Evolutionary conservation across 1,284 basidiomycete species (phyloP), one percentile per base, ranked within the genome.

Genomic region (Apiotrichum gamsii): DNA sequence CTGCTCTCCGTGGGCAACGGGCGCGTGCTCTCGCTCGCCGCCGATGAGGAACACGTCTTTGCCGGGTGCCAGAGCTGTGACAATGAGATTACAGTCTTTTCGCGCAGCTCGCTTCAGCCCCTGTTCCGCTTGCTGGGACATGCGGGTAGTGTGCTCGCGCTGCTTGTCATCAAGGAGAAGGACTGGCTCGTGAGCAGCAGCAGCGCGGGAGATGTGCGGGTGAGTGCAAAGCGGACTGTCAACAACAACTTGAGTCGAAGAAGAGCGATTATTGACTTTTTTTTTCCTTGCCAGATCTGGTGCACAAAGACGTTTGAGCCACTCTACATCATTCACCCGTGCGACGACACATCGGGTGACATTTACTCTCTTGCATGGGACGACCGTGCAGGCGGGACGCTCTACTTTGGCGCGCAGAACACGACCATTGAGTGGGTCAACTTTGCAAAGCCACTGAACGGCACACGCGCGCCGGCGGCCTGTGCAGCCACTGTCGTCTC

Each of bases 301-400:
- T 86, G 82, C 38, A 87, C 88, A 0, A 72, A 75, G 4, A 82
- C 80, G 0, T 78, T 94, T 14, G 70, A 76, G 13, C 81, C 82
- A 4, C 72, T 95, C 30, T 90, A 85, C 63, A 76, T 89, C 40
- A 78, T 97, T 29, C 78, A 83, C 48, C 90, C 93, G 0, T 87
- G 90, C 60, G 77, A 85, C 46, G 88, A 93, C 59, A 85, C 82
- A 3, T 82, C 90, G 3, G 93, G 93, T 31, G 94, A 96, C 66
- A 81, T 96, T 43, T 93, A 90, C 74, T 89, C 85, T 30, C 76
- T 97, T 3, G 80, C 81, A 0, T 97, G 89, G 86, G 83, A 82
- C 13, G 74, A 82, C 20, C 55, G 70, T 2, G 65, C 73, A 10
- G 75, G 82, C 9, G 80, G 83, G 52, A 86, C 84, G 0, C 75